Conservation (phyloP, 495 filamentous ascomycete species). For the Penicillium dipodomyicola region DNA sequence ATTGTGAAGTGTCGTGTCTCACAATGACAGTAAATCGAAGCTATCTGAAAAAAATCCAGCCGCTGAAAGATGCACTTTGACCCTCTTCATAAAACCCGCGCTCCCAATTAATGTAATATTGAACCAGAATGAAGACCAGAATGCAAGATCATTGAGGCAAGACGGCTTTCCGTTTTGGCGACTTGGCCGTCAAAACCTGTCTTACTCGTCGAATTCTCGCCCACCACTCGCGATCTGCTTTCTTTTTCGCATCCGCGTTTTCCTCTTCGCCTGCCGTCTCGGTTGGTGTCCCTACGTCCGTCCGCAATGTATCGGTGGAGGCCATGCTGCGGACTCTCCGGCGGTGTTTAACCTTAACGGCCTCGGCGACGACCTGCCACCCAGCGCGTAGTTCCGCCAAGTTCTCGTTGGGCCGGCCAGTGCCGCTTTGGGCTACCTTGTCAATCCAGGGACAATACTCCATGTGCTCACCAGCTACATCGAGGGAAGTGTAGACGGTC, state of each 20-base stretch:
- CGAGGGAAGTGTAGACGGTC: conserved; percentile 59
- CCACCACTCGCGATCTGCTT: conserved; percentile 52
- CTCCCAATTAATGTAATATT: conserved; percentile 11
- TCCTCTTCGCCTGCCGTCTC: conserved; percentile 26
- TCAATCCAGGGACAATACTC: conserved; percentile 83
- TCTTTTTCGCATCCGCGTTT: conserved; percentile 38
- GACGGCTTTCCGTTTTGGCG: conserved; percentile 30
- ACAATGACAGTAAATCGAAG: conserved; percentile 3
- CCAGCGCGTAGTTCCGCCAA: conserved; percentile 38
- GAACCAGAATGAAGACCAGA: conserved; percentile 8
- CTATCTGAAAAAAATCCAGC: conserved; percentile 9
- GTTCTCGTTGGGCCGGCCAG: conserved; percentile 34
- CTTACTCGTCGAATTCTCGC: conserved; percentile 49
- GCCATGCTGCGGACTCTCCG: conserved; percentile 33
- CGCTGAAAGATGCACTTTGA: conserved; percentile 11
- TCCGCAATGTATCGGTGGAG: conserved; percentile 23
- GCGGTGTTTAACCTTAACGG: conserved; percentile 41
- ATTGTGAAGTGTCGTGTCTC: conserved; percentile 1
- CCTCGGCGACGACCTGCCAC: conserved; percentile 46
- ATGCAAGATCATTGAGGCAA: conserved; percentile 1
- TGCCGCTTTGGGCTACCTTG: conserved; percentile 53
- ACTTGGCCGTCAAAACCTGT: conserved; percentile 46
- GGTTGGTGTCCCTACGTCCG: conserved; percentile 24
- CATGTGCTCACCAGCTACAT: conserved; percentile 66
- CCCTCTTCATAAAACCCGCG: conserved; percentile 9